Evolutionary conservation across 208 protist species (phyloP), one percentile per base, ranked within the genome.

Genomic region (Trypanosoma scelopori): DNA sequence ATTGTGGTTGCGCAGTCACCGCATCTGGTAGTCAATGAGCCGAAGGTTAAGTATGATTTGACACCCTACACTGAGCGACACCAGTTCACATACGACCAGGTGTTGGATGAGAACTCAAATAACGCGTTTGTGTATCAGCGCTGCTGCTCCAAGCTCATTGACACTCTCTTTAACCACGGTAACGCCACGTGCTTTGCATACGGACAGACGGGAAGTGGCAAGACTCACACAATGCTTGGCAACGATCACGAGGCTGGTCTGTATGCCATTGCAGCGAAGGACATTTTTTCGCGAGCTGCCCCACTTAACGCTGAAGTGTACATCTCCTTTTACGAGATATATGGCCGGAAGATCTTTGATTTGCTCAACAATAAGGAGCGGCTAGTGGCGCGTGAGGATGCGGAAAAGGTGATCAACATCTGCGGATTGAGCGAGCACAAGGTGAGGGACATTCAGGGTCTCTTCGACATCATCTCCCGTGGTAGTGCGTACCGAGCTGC

Each of bases 111-210:
- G 45, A 79, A 75, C 56, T 64, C 68, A 46, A 91, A 86, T 78
- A 98, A 99, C 64, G 72, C 87, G 42, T 65, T 79, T n/a, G 81
- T 99, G 23, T 99, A 99, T 82, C 60, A 91, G 45, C 74, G 84
- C 23, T 98, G 95, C 59, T 96, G 95, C 42, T 73, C 87, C 28
- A 97, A 96, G 27, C 84, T 99, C 3, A 89, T 99, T 35, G 91
- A 98, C 46, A 96, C 91, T n/a, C 90, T 99, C 7, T 98, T 99
- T 71, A 88, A 84, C 49, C 74, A 95, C 48, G 97, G 96, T 37
- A 97, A 97, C 35, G 98, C 96, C 4, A 99, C 97, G 12, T 98
- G 95, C 72, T 99, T 99, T 78, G 96, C 97, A 20, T 99, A 98
- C 69, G 98, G 98, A 23, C 97, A 99, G 69, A 99, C 97, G n/a